These are phyloP conservation scores for Myochromella boudieri DNA, from an alignment of 768 basidiomycete genomes.

Conservation along the genomic window DNA sequence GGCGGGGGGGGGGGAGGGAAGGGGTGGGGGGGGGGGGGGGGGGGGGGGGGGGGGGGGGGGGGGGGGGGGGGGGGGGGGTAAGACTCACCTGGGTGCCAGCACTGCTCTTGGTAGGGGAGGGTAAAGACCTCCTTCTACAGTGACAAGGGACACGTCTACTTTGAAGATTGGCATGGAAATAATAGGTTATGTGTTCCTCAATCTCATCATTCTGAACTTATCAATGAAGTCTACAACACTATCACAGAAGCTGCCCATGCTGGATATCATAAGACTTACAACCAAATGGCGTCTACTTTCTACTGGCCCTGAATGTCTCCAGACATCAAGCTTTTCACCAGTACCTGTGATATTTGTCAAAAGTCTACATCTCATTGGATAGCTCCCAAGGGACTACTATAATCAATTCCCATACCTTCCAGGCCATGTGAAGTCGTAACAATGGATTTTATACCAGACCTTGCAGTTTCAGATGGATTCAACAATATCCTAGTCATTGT, in stretches of 20 bases:
- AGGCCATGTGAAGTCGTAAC: slow-evolving; percentile 29
- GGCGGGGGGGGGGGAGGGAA: no score
- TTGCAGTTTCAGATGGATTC: slow-evolving; percentile 29
- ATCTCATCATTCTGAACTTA: slow-evolving; percentile 8
- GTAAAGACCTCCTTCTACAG: no score
- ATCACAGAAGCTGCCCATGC: slow-evolving; percentile 26
- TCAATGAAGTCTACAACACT: slow-evolving; percentile 25
- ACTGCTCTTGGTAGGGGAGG: no score
- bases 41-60: no score
- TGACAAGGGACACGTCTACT: no score
- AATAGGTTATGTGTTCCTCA: slow-evolving; percentile 28
- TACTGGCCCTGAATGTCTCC: slow-evolving; percentile 33
- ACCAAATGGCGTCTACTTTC: slow-evolving; percentile 19
- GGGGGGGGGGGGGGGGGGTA: no score
- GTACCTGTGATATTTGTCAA: slow-evolving; percentile 27
- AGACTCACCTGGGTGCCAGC: no score
- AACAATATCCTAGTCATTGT: slow-evolving; percentile 33
- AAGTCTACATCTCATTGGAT: slow-evolving; percentile 25
- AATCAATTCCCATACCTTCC: slow-evolving; percentile 32
- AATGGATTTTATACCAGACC: slow-evolving; percentile 35
- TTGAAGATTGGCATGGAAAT: slow-evolving; percentile 23
- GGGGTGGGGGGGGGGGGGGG: no score
- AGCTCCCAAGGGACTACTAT: slow-evolving; percentile 29
- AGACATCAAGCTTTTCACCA: slow-evolving; percentile 19
- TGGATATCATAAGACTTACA: slow-evolving; percentile 25